Evolutionary conservation across 1,284 basidiomycete genomes (phyloP), one percentile per base, ranked within the genome.

Genomic region (Entoloma clypeatum): DNA sequence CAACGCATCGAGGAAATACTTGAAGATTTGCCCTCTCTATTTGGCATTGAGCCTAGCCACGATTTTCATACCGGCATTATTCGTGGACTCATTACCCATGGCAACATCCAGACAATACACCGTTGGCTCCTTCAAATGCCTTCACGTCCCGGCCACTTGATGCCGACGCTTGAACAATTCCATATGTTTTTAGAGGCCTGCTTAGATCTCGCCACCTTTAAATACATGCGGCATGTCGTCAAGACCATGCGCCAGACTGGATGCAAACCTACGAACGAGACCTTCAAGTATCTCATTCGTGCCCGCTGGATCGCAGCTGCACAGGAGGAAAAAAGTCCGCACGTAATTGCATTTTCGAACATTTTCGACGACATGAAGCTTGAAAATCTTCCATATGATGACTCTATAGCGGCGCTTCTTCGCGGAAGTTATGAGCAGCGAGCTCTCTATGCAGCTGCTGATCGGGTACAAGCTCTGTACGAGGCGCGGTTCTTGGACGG

Each of bases 81-180:
- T 31, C 64, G 64, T 14, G 67, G 63, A 7, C 56, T 81, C n/a
- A 56, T 71, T 5, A 59, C 65, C 33, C 60, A 63, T 36, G 67
- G 67, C 2, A 68, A 74, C 36, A 32, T 59, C 4, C 61, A 63
- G 35, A 64, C 67, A n/a, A 62, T 72, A 25, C 52, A 66, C 23
- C 58, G 63, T 17, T 80, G 81, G 73, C 56, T 85, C 3, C 53
- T 52, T 30, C 61, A 59, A 16, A 75, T 81, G 65, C 65, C 70
- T 9, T 58, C 60, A 28, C 71, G 71, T 34, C 65, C 77, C 2
- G 72, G 70, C 7, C 52, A 67, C 25, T 49, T 68, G 27, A 55
- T 48, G 5, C 75, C 75, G 0, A 67, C 69, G n/a, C 57, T 68
- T 19, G 62, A 71, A n/a, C 76, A 79, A 44, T 79, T 76, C 63